These are phyloP conservation scores for Epichloe sp. DNA, from an alignment of 2,329 filamentous ascomycete genomes.

Conservation along the genomic window DNA sequence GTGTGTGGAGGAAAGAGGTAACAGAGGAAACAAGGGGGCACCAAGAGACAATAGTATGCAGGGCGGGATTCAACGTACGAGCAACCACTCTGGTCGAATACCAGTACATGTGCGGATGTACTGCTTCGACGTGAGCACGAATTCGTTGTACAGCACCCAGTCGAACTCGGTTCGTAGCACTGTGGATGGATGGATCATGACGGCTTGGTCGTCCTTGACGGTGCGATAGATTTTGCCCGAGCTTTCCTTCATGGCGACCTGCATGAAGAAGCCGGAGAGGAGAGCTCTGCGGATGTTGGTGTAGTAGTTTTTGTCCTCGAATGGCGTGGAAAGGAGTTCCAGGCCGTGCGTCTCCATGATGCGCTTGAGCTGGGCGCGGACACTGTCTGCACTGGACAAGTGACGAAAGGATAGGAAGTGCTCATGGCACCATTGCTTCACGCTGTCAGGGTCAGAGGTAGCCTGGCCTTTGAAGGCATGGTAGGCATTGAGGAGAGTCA, in stretches of 20 bases:
- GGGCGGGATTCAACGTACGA: conserved; percentile 41
- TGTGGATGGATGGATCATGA: conserved; percentile 86
- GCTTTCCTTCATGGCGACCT: conserved; percentile 87
- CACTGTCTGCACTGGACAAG: conserved; percentile 84
- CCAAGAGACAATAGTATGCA: neutral
- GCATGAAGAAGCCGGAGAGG: conserved; percentile 97
- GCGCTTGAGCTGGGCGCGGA: conserved; percentile 78
- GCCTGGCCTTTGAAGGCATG: conserved; percentile 81
- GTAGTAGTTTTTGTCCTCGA: conserved; percentile 95
- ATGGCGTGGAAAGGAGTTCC: conserved; percentile 76
- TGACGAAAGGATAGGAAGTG: conserved; percentile 88
- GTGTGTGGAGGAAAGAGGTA: conserved; percentile 1
- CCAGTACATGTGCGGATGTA: conserved; percentile 91
- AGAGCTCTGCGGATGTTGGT: conserved; percentile 90
- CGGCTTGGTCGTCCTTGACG: conserved; percentile 90
- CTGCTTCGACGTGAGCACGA: conserved; percentile 95
- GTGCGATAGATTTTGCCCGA: conserved; percentile 86
- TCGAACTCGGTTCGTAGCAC: conserved; percentile 80
- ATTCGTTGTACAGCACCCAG: conserved; percentile 98
- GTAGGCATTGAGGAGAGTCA: conserved; percentile 94
- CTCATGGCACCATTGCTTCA: conserved; percentile 90
- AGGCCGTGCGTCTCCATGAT: conserved; percentile 93
- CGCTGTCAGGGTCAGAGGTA: conserved; percentile 46
- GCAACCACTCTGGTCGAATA: conserved; percentile 84
- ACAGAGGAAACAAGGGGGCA: neutral